Conservation (phyloP, 306 rosid species). For the Sicyos edulis region DNA sequence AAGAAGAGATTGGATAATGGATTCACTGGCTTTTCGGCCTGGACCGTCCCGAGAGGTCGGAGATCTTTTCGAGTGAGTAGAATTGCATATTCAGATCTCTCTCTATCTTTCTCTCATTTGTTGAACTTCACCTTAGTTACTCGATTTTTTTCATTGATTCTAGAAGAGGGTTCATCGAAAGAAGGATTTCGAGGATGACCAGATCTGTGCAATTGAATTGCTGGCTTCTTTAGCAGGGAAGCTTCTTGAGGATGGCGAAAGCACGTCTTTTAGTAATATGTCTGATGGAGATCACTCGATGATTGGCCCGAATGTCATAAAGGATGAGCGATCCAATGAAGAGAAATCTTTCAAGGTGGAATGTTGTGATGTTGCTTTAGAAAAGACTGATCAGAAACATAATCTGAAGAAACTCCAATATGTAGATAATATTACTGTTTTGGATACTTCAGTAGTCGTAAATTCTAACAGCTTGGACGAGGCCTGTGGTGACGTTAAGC, state of each 20-base stretch:
- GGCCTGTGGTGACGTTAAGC: slow-evolving; percentile 33
- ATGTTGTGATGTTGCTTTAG: slow-evolving; percentile 32
- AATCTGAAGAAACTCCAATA: slow-evolving; percentile 26
- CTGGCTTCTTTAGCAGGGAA: slow-evolving; percentile 87
- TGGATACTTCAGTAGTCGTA: slow-evolving; percentile 40
- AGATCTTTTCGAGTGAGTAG: slow-evolving; percentile 81
- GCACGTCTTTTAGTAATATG: slow-evolving; percentile 76
- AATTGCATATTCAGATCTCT: slow-evolving; percentile 15
- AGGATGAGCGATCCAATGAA: slow-evolving; percentile 36
- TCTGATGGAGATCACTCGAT: slow-evolving; percentile 48
- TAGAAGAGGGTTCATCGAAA: slow-evolving; percentile 58
- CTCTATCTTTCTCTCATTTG: slow-evolving; percentile 6
- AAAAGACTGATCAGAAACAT: slow-evolving; percentile 33
- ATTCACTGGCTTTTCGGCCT: slow-evolving; percentile 57
- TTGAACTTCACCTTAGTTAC: slow-evolving; percentile 26
- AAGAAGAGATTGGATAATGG: slow-evolving; percentile 61
- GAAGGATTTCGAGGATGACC: slow-evolving; percentile 42
- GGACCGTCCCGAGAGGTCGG: slow-evolving; percentile 65
- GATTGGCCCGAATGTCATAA: slow-evolving; percentile 34
- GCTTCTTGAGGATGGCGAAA: slow-evolving; percentile 76
- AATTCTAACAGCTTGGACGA: slow-evolving; percentile 36
- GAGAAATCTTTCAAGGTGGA: slow-evolving; percentile 35
- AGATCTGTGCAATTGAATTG: slow-evolving; percentile 65
- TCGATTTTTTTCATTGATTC: slow-evolving; percentile 30
- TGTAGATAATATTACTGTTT: slow-evolving; percentile 35